Evolutionary conservation across 495 filamentous ascomycete species (phyloP), one percentile per base, ranked within the genome.

Genomic region (Lineolata rhizophorae): DNA sequence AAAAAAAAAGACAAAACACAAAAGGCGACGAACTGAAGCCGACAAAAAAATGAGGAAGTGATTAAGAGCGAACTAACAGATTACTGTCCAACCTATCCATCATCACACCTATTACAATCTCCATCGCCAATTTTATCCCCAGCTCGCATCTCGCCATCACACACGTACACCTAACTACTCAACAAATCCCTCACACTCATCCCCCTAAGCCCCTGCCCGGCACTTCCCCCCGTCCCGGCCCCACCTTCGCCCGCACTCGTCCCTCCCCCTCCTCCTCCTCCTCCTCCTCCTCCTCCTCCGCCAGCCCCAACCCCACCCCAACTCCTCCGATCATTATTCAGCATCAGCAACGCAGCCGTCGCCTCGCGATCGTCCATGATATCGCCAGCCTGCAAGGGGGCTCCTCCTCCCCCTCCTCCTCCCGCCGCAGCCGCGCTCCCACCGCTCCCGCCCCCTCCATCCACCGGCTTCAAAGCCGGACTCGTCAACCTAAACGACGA

Each of bases 311-410:
- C 18, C 34, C 18, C 41, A 21, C 20, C 38, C 48, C 43, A 46
- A 18, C 37, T 43, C 34, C 52, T 47, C 1, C 52, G 42, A 40
- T 54, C 52, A 5, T 39, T 36, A 30, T 50, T 52, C 14, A 55
- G 29, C 52, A 53, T 54, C 30, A 52, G 24, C 33, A 55, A 24
- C 28, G 52, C 52, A 18, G 44, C 45, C 4, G 47, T 48, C 2
- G 49, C 49, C 37, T 52, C 49, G 9, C 44, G 48, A 31, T 54
- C 50, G 15, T 52, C 48, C 3, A 39, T 31, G 18, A 45, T 48
- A 9, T 38, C 38, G 13, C 33, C 26, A n/a, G 21, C 24, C 16
- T 33, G 24, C 25, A 32, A 5, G 35, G 37, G 2, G 20, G 31
- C 12, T 46, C 31, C 22, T 32, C 40, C 6, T 33, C 41, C 12